Evolutionary conservation across 257 asterid genomes (phyloP), one percentile per base, ranked within the genome.

Genomic region (Solanum appendiculatum): DNA sequence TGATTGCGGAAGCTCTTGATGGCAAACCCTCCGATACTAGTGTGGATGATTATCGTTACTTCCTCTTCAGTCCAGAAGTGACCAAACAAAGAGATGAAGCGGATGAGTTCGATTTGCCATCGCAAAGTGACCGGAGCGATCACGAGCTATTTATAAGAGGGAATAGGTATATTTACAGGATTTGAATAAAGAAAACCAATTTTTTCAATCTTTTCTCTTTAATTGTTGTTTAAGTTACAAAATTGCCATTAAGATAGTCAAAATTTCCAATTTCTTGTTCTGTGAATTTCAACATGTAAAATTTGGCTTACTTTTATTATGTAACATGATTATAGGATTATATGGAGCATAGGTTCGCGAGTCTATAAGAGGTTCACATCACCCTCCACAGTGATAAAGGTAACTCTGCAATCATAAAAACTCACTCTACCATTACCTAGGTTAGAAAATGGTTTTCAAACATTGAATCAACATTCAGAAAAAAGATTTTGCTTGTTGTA

Each of bases 271-370:
- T 54, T 74, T 70, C 56, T 58, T 68, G 84, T 81, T 82, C 60
- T 48, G 37, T 68, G 34, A 31, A 44, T 80, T 87, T 34, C 80
- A 86, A 64, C 31, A 88, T 51, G n/a, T 77, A 27, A 42, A 56
- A 21, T 16, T 77, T 77, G 42, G 63, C 14, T 89, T 87, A 87
- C 89, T 74, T 85, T 91, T 84, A 69, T 15, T 86, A 82, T 58
- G 58, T 77, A 82, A 85, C 85, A 89, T 88, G 74, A 70, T 86
- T 69, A 75, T 93, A 95, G 98, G 94, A 93, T 97, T 92, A 94
- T 92, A 86, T 97, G 99, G 99, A 95, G 98, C 91, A 93, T 93
- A 39, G 99, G 99, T 33, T 89, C 94, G 20, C 92, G 95, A 87
- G 96, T 95, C 37, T 92, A 89, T 91, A 94, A 93, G 93, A 95